phyloP scores from a whole-genome alignment of 1,284 basidiomycete genomes.

The Apiotrichum mycotoxinovorans region DNA sequence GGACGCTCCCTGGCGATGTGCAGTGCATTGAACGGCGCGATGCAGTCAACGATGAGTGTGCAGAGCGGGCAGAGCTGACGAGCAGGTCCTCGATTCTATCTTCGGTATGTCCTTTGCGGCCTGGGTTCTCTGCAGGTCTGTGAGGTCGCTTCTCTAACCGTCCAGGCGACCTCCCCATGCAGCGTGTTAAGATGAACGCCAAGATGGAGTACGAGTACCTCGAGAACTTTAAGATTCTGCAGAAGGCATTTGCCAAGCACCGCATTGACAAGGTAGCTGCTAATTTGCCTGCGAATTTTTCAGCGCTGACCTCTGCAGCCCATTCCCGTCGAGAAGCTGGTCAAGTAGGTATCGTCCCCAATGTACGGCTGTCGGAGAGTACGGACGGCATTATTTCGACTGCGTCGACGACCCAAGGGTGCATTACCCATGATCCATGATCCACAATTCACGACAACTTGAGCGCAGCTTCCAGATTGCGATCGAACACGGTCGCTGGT shows the following conservation, averaged over 20 bases:
- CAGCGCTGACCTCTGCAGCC: slow-evolving; percentile 58
- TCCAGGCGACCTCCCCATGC: slow-evolving; percentile 81
- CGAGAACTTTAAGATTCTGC: slow-evolving; percentile 91
- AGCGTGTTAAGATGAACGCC: slow-evolving; percentile 84
- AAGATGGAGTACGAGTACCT: slow-evolving; percentile 95
- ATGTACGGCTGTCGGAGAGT: background rate
- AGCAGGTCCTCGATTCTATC: slow-evolving; percentile 78
- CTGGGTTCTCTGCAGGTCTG: background rate
- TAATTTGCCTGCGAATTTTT: too few relatives aligned
- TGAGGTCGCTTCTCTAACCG: background rate
- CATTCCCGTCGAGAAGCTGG: slow-evolving; percentile 85
- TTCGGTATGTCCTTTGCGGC: slow-evolving; percentile 59
- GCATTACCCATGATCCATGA: too few relatives aligned
- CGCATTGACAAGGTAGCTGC: slow-evolving; percentile 83
- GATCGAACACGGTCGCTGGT: background rate
- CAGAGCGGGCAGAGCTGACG: slow-evolving; percentile 1
- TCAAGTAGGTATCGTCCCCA: slow-evolving; percentile 57
- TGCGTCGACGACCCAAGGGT: too few relatives aligned
- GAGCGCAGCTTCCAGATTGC: too few relatives aligned
- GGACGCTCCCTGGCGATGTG: too few relatives aligned
- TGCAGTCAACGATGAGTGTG: too few relatives aligned
- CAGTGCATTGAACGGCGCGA: too few relatives aligned
- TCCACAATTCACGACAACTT: too few relatives aligned
- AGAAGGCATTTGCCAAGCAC: slow-evolving; percentile 79
- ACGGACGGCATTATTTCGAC: too few relatives aligned